Evolutionary conservation across 768 basidiomycete genomes (phyloP).

Genomic region (Suillus ampliporus): DNA sequence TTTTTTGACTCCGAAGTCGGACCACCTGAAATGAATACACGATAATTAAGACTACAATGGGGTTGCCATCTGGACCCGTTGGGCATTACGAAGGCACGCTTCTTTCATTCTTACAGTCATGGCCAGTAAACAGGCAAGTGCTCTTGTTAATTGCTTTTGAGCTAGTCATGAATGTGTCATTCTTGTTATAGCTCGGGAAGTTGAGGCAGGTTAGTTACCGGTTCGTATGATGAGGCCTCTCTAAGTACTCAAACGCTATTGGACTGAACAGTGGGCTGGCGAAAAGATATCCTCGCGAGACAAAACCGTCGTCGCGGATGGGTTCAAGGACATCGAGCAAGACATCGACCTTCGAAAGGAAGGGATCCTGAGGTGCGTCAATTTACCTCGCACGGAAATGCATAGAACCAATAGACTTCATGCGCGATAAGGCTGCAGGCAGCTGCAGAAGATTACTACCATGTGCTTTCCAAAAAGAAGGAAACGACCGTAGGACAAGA

Average conservation of each 20-base stretch:
- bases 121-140: constrained; percentile 69
- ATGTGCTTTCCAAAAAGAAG: constrained; percentile 77
- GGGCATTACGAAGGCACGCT: constrained; percentile 2
- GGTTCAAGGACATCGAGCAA: constrained; percentile 80
- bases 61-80: background rate
- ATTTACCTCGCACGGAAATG: background rate
- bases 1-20: constrained; percentile 20
- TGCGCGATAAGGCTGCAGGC: constrained; percentile 59
- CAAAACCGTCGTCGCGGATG: constrained; percentile 78
- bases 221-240: constrained; percentile 12
- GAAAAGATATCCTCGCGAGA: constrained; percentile 87
- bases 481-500: constrained; percentile 65
- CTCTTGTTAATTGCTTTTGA: background rate
- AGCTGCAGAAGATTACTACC: constrained; percentile 75
- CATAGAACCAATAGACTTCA: background rate
- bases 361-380: constrained; percentile 71
- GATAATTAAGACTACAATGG: constrained; percentile 24
- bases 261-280: constrained; percentile 76
- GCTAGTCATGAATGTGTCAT: background rate
- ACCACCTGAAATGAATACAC: constrained; percentile 4
- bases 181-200: constrained; percentile 66
- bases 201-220: constrained; percentile 65
- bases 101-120: constrained; percentile 39
- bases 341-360: constrained; percentile 83
- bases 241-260: constrained; percentile 14